phyloP scores from a whole-genome alignment of 176 grass and related monocot genomes.

The Bothriochloa decipiens region DNA sequence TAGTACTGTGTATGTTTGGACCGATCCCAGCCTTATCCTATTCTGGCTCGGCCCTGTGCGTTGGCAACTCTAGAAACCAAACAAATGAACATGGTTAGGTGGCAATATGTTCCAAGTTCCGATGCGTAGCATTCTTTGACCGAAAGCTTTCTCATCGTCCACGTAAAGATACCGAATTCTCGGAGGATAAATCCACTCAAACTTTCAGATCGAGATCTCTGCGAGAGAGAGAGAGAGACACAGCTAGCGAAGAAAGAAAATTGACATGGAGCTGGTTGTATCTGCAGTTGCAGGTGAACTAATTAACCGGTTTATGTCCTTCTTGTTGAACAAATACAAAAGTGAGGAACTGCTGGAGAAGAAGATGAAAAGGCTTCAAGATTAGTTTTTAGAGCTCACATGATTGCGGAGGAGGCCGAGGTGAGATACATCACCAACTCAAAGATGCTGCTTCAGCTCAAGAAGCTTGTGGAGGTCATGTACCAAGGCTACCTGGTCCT shows the following conservation, averaged over 20 bases:
- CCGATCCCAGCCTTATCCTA: too few relatives aligned
- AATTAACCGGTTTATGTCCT: constrained; percentile 43
- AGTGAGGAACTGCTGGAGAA: background rate
- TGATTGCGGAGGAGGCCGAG: constrained; percentile 36
- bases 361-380: constrained; percentile 36
- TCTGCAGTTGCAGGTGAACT: constrained; percentile 39
- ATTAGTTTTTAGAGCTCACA: constrained; percentile 42
- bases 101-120: background rate
- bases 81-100: background rate
- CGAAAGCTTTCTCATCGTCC: background rate
- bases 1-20: too few relatives aligned
- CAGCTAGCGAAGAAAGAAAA: background rate
- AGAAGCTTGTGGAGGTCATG: constrained; percentile 28
- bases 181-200: too few relatives aligned
- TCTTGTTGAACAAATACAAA: constrained; percentile 21
- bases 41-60: background rate
- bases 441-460: constrained; percentile 29
- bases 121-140: background rate
- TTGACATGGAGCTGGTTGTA: constrained; percentile 37
- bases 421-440: constrained; percentile 40
- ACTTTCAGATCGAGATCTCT: background rate
- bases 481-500: constrained; percentile 37
- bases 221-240: background rate
- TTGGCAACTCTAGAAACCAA: background rate
- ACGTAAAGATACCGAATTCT: background rate